These are phyloP conservation scores for Silene coronaria DNA, from an alignment of 179 eudicot species.

Conservation along the genomic window DNA sequence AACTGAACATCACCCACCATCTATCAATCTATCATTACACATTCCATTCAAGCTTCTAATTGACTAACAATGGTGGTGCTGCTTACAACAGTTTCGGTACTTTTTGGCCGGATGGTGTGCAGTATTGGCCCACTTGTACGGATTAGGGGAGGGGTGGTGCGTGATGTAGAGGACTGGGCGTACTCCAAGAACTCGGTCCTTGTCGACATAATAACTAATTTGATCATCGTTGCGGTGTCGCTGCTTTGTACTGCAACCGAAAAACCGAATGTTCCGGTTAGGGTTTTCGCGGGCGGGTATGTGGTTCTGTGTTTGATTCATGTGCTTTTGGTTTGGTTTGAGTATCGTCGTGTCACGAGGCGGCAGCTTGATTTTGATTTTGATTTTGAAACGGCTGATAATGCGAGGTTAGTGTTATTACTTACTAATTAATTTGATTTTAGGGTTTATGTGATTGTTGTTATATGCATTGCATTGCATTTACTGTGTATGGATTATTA, in stretches of 20 bases:
- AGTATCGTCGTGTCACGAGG: conserved; percentile 43
- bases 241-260: conserved; percentile 41
- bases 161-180: conserved; percentile 54
- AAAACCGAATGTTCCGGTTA: conserved; percentile 55
- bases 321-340: conserved; percentile 67
- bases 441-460: too few relatives aligned
- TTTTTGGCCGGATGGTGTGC: too few relatives aligned
- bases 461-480: too few relatives aligned
- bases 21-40: too few relatives aligned
- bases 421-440: too few relatives aligned
- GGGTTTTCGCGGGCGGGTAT: conserved; percentile 77
- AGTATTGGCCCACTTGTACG: background rate
- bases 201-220: conserved; percentile 71
- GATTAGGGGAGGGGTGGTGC: conserved; percentile 58
- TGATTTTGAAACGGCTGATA: too few relatives aligned
- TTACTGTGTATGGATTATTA: too few relatives aligned
- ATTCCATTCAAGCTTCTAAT: too few relatives aligned
- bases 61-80: too few relatives aligned
- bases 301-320: conserved; percentile 68
- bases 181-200: conserved; percentile 71
- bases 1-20: too few relatives aligned
- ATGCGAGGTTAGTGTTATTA: too few relatives aligned
- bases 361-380: conserved; percentile 23
- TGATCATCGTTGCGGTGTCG: conserved; percentile 52
- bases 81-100: too few relatives aligned